Base-by-base conservation (phyloP, 306 rosid species). In the Sicyos edulis region DNA sequence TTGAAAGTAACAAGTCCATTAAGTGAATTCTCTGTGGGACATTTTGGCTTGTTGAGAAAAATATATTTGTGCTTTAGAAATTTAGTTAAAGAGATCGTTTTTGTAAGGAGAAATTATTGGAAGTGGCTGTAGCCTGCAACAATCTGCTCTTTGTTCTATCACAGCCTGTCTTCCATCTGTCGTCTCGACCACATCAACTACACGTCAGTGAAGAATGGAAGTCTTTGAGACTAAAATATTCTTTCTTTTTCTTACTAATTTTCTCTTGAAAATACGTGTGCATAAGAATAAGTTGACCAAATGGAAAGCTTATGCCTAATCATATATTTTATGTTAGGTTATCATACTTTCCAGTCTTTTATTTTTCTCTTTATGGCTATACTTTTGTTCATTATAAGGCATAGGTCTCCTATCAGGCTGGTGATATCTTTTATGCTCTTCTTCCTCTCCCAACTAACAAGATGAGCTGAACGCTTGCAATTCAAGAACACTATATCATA, bases 201-300 rank as follows among this genome's bases (percentile, higher is more conserved):
- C 69, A 60, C 21, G 47, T 29, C 10, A 7, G 67, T 60, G 67
- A 32, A 60, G 44, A 59, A 59, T 26, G 67, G 13, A 60, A 60
- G 32, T 32, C 0, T 8, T 29, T 60, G 17, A n/a, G 50, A n/a
- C 69, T 34, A 34, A n/a, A 34, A 15, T 34, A 7, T 61, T 47
- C 11, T 24, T 32, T 29, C 20, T 61, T 17, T 54, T 54, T 17
- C 9, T 5, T 60, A 29, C 11, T 6, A 29, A 32, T 32, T 16
- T 34, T 61, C 13, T 61, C 49, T 61, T 61, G 13, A 8, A 26
- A 59, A 29, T 58, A 58, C 32, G 44, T 3, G 44, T 37, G 44
- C 44, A 37, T 37, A 37, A 37, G 44, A 37, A 37, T 37, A 37
- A 22, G 11, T 29, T 60, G 19, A 32, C 8, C 24, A 34, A 34